Base-by-base conservation (phyloP, 2,329 filamentous ascomycete species). In the Aspergillus proliferans region DNA sequence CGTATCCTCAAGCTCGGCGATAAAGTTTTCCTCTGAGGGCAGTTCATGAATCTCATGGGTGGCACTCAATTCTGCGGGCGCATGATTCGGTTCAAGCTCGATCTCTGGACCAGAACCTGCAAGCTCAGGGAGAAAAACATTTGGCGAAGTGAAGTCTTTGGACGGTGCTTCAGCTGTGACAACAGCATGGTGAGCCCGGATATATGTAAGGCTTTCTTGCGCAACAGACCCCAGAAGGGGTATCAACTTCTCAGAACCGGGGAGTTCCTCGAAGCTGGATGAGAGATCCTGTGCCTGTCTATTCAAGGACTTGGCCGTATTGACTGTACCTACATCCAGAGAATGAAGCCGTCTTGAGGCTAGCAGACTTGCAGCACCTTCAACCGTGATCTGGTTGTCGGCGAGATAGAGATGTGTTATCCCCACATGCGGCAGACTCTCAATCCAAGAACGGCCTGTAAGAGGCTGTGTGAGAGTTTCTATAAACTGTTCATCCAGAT, bases 361-460 rank as follows among this genome's bases (percentile, higher is more conserved):
- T 9, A 83, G 57, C 4, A 84, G 66, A 14, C 73, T 75, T 3
- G 75, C 77, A 5, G 80, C 65, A 0, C 79, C 80, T 59, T 82
- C 78, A 0, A 79, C 73, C 1, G 78, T 81, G 4, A 84, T 60
- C 3, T 67, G 57, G 49, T 84, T 84, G 6, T 74, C 73, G 3
- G 80, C 72, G 12, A 84, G 72, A 56, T 81, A 82, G 2, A 84
- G 65, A 64, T 84, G 81, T 0, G 81, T 83, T 34, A 83, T 74
- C 2, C 81, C 81, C 8, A 70, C 66, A 56, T 77, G 71, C 19
- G 76, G 71, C 1, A 77, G 67, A 53, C 81, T 74, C 55, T 83
- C 80, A 24, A 83, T 74, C 34, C 77, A 74, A 26, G 81, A 72
- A 45, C 76, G 73, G 8, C 75, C 76, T 14, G 78, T 72, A 39